Evolutionary conservation across 192 early-diverging fungal genomes (phyloP).

Genomic region (Backusella australiensis): DNA sequence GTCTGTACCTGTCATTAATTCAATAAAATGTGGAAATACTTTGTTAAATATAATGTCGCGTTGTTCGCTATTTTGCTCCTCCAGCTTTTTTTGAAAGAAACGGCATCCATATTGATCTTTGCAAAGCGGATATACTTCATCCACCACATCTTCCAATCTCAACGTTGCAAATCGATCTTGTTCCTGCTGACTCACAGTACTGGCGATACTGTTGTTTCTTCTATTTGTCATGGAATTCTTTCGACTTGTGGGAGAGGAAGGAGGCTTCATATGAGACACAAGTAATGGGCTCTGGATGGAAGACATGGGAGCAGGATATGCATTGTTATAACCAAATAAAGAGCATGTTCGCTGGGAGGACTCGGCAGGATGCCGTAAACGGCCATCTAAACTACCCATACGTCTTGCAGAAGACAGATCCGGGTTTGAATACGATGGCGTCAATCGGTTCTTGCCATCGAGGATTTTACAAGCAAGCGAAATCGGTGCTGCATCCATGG

Average conservation of each 20-base stretch:
- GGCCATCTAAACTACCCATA: background rate
- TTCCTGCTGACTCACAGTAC: slow-evolving; percentile 12
- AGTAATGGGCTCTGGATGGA: background rate
- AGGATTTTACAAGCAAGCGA: background rate
- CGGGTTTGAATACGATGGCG: slow-evolving; percentile 15
- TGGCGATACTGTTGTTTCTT: background rate
- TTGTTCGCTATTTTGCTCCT: slow-evolving; percentile 66
- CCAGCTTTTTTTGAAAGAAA: slow-evolving; percentile 82
- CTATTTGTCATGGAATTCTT: slow-evolving; percentile 18
- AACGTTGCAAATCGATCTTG: slow-evolving; percentile 61
- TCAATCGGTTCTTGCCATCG: slow-evolving; percentile 3
- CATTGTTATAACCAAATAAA: background rate
- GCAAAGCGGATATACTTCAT: slow-evolving; percentile 72
- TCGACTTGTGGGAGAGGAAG: background rate
- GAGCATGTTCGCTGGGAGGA: background rate
- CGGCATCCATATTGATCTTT: slow-evolving; percentile 90
- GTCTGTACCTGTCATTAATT: slow-evolving; percentile 71
- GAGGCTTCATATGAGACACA: background rate
- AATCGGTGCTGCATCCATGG: background rate
- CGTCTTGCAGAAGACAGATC: slow-evolving; percentile 13
- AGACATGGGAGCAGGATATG: background rate
- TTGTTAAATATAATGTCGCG: slow-evolving; percentile 70
- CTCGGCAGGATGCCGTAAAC: background rate
- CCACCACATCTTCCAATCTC: slow-evolving; percentile 66
- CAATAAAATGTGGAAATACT: slow-evolving; percentile 67